Percentiles rank a stretch among this genome's conserved stretches.
Evolutionary conservation across 2,329 filamentous ascomycete genomes (phyloP).

Genomic region (Colletotrichum endophyticum): DNA sequence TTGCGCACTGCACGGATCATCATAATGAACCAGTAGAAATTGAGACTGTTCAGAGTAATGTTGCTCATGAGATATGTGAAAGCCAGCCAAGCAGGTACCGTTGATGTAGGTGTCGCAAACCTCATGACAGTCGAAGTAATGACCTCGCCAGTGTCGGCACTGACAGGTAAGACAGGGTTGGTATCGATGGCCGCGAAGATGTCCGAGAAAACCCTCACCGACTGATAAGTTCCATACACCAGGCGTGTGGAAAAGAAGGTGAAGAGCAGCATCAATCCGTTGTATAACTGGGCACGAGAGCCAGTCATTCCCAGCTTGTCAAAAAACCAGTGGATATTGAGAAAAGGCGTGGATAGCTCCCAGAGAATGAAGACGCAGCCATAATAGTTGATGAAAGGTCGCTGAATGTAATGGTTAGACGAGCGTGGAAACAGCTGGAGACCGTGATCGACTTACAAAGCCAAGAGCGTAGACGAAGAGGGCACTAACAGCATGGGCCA

Average conservation of each 20-base stretch:
- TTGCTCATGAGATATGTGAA: slow-evolving; percentile 73
- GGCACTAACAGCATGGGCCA: slow-evolving; percentile 79
- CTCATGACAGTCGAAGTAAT: slow-evolving; percentile 46
- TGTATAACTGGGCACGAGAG: slow-evolving; percentile 74
- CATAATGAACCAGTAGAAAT: slow-evolving; percentile 86
- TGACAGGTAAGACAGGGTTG: slow-evolving; percentile 23
- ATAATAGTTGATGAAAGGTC: slow-evolving; percentile 86
- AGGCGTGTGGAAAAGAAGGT: slow-evolving; percentile 81
- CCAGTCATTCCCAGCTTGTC: slow-evolving; percentile 86
- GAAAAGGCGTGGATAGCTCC: slow-evolving; percentile 83
- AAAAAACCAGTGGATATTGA: slow-evolving; percentile 92
- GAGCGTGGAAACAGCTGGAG: slow-evolving; percentile 15
- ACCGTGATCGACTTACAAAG: slow-evolving; percentile 65
- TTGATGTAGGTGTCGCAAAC: slow-evolving; percentile 53
- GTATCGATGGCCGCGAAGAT: slow-evolving; percentile 64
- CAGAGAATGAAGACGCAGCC: slow-evolving; percentile 82
- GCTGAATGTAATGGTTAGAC: slow-evolving; percentile 49
- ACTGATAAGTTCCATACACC: slow-evolving; percentile 78
- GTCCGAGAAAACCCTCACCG: slow-evolving; percentile 72
- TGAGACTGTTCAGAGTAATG: slow-evolving; percentile 74
- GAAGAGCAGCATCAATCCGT: slow-evolving; percentile 73
- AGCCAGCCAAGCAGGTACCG: slow-evolving; percentile 73
- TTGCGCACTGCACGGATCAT: slow-evolving; percentile 83
- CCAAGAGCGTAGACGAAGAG: slow-evolving; percentile 77
- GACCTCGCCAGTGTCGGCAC: slow-evolving; percentile 22